Evolutionary conservation across 345 rosid species (phyloP).

Genomic region (Salix suchowensis): DNA sequence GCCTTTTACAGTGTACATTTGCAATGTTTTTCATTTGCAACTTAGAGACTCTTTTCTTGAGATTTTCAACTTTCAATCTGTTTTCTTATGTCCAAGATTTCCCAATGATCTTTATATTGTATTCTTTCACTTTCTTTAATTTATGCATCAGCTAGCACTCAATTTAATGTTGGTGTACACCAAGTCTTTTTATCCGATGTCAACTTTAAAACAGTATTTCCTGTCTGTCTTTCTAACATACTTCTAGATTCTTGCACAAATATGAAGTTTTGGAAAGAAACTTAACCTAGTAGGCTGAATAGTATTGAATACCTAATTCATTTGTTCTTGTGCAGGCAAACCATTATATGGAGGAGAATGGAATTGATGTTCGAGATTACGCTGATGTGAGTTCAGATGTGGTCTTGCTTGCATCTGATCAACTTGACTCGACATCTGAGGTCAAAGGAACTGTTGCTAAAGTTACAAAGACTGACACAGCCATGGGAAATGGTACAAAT

Average conservation of each 20-base stretch:
- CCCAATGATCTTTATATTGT: too few relatives aligned
- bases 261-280: background rate
- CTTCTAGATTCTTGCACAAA: background rate
- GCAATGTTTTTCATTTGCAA: too few relatives aligned
- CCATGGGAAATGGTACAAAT: conserved; percentile 10
- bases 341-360: conserved; percentile 43
- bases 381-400: conserved; percentile 64
- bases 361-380: conserved; percentile 71
- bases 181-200: background rate
- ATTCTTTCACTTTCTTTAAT: too few relatives aligned
- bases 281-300: background rate
- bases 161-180: background rate
- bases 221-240: background rate
- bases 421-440: conserved; percentile 41
- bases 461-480: conserved; percentile 1
- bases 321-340: conserved; percentile 40
- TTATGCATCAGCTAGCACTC: background rate
- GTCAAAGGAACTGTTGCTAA: conserved; percentile 7
- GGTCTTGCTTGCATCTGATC: conserved; percentile 51
- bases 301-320: background rate
- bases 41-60: background rate
- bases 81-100: too few relatives aligned
- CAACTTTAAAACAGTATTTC: background rate
- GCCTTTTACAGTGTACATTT: background rate
- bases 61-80: background rate